Base-by-base conservation (phyloP, 331 rosid species). In the Erythrophleum ivorense region DNA sequence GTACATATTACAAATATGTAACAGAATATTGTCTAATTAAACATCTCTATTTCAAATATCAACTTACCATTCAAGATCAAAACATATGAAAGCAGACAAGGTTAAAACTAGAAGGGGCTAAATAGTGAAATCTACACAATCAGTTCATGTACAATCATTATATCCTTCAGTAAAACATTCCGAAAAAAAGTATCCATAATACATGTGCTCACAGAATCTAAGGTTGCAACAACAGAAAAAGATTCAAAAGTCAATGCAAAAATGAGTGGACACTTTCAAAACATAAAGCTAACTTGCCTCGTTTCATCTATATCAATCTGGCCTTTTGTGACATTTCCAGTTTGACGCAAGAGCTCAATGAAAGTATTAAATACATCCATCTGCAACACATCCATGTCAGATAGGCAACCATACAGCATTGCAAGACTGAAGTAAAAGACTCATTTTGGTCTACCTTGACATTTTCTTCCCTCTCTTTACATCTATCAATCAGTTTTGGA, bases 391-490 rank as follows among this genome's bases (percentile, higher is more conserved):
- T 63, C 46, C 84, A 81, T 31, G 84, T 90, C 74, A 77, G 71
- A 81, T 59, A 85, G 89, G 45, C 72, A 72, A 73, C 82, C 80
- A 70, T 48, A 9, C 57, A 50, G 79, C 14, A 14, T 31, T 8
- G 36, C 74, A 74, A 83, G 80, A 41, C 55, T 29, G 50, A 43
- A 77, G 66, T 9, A 65, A 43, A 76, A 54, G 52, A 83, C 34
- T 41, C 48, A 55, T 33, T 85, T 43, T 48, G 72, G 76, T 80
- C 82, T 75, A 91, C 99, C 99, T 96, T 96, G 79, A 96, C 98
- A 91, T 91, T 96, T 86, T 94, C 99, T 86, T 96, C 99, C 89
- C 99, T 92, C 88, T 96, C 99, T 83, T 90, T 96, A 83, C 94
- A 96, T 83, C 99, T 92, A 74, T 96, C 99, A 9, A 96, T 94